A percentile compares a stretch with the other conserved stretches of the same genome.
These are phyloP conservation scores for Pseudogymnoascus sp. DNA, from an alignment of 2,329 filamentous ascomycete genomes.

Conservation along the genomic window DNA sequence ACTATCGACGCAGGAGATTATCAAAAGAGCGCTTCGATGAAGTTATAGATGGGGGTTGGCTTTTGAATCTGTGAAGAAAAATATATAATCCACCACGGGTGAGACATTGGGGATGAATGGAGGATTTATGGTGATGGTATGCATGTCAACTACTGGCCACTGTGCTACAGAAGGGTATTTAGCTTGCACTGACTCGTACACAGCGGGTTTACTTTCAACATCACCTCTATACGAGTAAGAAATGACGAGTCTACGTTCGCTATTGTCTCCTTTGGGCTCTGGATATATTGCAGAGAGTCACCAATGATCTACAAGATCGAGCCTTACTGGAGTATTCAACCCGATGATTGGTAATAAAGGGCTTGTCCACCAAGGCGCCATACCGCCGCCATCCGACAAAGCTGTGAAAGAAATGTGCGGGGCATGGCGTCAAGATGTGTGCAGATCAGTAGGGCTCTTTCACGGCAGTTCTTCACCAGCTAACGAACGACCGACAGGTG, in stretches of 20 bases:
- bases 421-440: neutral
- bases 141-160: neutral
- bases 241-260: neutral
- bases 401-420: neutral
- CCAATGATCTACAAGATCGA: neutral
- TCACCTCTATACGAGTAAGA: neutral
- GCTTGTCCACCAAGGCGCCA: neutral
- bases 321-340: neutral
- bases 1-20: slow-evolving; percentile 3
- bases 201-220: neutral
- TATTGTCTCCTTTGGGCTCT: neutral
- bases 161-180: neutral
- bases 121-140: neutral
- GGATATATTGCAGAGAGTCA: neutral
- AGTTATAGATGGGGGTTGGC: neutral
- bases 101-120: neutral
- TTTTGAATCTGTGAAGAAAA: no score
- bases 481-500: neutral
- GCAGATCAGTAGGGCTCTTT: neutral
- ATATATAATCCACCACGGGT: no score
- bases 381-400: neutral
- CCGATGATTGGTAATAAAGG: neutral
- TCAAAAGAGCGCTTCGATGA: neutral
- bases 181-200: neutral
- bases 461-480: neutral